phyloP scores from a whole-genome alignment of 257 asterid species.

The Rubia yunnanensis region DNA sequence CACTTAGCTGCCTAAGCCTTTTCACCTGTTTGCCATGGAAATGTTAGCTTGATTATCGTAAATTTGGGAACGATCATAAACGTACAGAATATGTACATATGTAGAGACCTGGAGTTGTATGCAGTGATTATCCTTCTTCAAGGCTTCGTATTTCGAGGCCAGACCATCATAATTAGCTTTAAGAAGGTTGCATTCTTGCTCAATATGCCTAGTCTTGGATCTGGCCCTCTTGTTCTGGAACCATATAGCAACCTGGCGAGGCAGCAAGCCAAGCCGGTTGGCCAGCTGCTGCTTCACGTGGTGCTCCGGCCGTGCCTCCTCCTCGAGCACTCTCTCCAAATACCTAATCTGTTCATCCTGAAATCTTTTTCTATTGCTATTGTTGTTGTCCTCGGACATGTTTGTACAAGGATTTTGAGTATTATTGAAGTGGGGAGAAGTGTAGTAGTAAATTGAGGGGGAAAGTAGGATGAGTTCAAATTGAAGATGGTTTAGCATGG shows the following conservation, averaged over 20 bases:
- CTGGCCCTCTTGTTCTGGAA: constrained; percentile 66
- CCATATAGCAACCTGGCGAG: constrained; percentile 87
- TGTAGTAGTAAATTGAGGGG: not conserved
- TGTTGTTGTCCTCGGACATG: not conserved
- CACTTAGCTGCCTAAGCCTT: constrained; percentile 35
- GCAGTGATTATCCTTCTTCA: constrained; percentile 52
- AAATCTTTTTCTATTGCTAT: constrained; percentile 42
- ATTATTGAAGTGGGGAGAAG: not conserved
- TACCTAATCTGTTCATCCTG: constrained; percentile 59
- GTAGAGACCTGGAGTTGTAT: constrained; percentile 49
- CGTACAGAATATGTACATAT: not conserved
- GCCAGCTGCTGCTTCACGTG: constrained; percentile 68
- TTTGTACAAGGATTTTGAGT: not conserved
- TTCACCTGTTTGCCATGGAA: constrained; percentile 39
- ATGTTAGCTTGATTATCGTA: not conserved
- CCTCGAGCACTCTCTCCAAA: constrained; percentile 52
- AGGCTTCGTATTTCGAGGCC: constrained; percentile 38
- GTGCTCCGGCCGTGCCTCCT: constrained; percentile 60
- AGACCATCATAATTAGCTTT: constrained; percentile 43
- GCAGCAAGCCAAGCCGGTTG: constrained; percentile 59
- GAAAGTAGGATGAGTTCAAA: not conserved
- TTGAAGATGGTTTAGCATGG: not conserved
- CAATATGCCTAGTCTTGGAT: constrained; percentile 67
- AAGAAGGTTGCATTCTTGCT: constrained; percentile 41
- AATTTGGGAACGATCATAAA: too few species aligned